Evolutionary conservation across 495 filamentous ascomycete genomes (phyloP), one percentile per base, ranked within the genome.

Genomic region (Podospora tetraspora): DNA sequence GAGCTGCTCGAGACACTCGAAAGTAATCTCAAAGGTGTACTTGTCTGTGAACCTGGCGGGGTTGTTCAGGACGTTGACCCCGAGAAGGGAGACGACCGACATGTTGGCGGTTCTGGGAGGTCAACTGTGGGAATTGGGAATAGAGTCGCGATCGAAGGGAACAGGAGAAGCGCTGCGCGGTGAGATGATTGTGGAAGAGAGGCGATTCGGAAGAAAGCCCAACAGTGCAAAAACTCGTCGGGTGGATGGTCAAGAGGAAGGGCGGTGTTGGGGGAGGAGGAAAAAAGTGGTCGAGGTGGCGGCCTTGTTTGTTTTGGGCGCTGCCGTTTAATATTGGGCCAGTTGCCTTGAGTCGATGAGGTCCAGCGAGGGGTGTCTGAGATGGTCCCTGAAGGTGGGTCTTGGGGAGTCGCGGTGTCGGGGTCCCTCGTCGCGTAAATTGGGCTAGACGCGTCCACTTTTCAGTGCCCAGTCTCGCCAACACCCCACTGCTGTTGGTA

Each of bases 21-120:
- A 99, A 24, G 95, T 99, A 78, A 99, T 98, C 79, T 99, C 96
- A 66, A 99, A 97, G 78, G 93, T 87, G 77, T 98, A 99, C 32
- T 92, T 86, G 70, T 91, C 90, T 63, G 85, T 88, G 82, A 98
- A 97, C 63, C 89, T 84, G 69, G 95, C 94, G 69, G 95, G 95
- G 81, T 99, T 99, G 86, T 98, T 98, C 75, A 92, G 83, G 66
- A 97, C 91, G 77, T 94, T 91, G 67, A 98, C 95, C 77, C 93
- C 93, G 56, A 99, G 87, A 30, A 99, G 89, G 67, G 94, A 95
- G 69, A 99, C 93, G 77, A 97, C 92, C 74, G 95, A 97, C 95
- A 99, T 99, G 68, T 79, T 91, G 80, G 75, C 59, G 64, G 69
- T 70, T 27, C 61, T 66, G 62, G 63, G 52, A 24, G 63, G 32